A percentile compares a stretch with the other conserved stretches of the same genome.
phyloP scores from a whole-genome alignment of 2,329 filamentous ascomycete genomes.

The Xylariales sp. region DNA sequence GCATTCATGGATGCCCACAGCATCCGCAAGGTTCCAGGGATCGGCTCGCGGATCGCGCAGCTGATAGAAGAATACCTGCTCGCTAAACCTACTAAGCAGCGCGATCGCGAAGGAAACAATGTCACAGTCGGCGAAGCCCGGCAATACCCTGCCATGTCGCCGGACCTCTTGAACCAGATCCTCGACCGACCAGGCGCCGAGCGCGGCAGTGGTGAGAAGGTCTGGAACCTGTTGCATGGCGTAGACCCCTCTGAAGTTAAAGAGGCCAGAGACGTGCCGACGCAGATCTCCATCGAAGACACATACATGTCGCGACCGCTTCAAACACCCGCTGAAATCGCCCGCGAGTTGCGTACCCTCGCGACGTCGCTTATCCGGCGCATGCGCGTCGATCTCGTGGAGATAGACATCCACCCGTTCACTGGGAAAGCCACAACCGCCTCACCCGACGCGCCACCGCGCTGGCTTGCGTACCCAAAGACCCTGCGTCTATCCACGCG shows the following conservation, averaged over 20 bases:
- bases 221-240: conserved; percentile 86
- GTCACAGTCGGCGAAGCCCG: conserved; percentile 76
- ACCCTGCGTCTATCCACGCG: conserved; percentile 85
- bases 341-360: conserved; percentile 75
- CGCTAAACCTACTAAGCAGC: conserved; percentile 47
- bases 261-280: conserved; percentile 76
- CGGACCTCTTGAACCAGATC: conserved; percentile 73
- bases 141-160: conserved; percentile 69
- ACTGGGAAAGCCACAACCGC: background rate
- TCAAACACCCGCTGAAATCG: conserved; percentile 71
- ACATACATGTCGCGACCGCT: conserved; percentile 79
- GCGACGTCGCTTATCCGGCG: conserved; percentile 77
- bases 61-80: conserved; percentile 71
- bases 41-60: conserved; percentile 83
- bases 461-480: conserved; percentile 83
- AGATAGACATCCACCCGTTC: conserved; percentile 50
- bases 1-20: conserved; percentile 80
- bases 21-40: conserved; percentile 84
- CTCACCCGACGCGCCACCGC: conserved; percentile 20
- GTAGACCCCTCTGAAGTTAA: conserved; percentile 81
- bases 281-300: conserved; percentile 95
- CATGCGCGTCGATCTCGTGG: conserved; percentile 80
- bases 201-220: conserved; percentile 75
- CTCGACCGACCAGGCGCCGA: conserved; percentile 77
- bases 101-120: conserved; percentile 50